A percentile compares a stretch with the other conserved stretches of the same genome.
Conservation (phyloP, 305 asterid species). For the Fraxinus latifolia region DNA sequence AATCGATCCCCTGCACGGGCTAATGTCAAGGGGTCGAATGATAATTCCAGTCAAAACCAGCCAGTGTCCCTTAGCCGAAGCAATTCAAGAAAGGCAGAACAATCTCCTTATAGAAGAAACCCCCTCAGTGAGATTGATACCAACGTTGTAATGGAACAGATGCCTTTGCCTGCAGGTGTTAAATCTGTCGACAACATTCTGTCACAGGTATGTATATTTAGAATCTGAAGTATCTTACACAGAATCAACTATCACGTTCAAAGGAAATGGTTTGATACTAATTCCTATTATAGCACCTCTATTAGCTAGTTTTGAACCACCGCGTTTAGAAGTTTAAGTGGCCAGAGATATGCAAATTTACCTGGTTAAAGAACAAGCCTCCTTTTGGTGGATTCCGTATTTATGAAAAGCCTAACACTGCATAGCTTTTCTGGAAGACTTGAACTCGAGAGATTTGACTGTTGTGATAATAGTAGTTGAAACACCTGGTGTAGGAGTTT, state of each 20-base stretch:
- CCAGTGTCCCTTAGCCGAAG: constrained; percentile 79
- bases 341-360: neutral
- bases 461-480: neutral
- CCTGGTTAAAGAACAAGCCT: neutral
- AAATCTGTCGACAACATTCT: neutral
- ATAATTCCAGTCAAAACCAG: constrained; percentile 38
- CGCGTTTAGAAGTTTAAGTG: neutral
- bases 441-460: neutral
- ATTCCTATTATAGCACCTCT: neutral
- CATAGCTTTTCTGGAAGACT: neutral
- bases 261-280: neutral
- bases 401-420: neutral
- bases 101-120: constrained; percentile 73
- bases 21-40: constrained; percentile 33
- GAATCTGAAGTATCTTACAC: neutral
- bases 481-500: neutral
- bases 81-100: constrained; percentile 85
- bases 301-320: neutral
- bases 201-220: constrained; percentile 44
- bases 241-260: neutral
- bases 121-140: constrained; percentile 77
- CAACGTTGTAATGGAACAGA: constrained; percentile 27
- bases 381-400: neutral
- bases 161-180: neutral
- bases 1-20: constrained; percentile 75